These are phyloP conservation scores for Leccinum fuscescens DNA, from an alignment of 1,284 basidiomycete genomes.

Conservation along the genomic window DNA sequence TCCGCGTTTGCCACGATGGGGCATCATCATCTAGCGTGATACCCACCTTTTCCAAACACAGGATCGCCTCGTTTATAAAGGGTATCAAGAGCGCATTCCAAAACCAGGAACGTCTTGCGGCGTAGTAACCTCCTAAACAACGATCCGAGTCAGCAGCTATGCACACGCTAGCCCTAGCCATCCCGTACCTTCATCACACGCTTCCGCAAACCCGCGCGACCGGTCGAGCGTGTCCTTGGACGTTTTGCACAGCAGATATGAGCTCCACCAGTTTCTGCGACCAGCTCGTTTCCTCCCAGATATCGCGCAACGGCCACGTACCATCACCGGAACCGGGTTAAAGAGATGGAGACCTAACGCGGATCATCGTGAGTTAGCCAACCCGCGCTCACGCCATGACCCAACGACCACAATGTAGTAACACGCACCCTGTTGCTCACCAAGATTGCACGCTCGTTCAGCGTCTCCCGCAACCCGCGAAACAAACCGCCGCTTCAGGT, in stretches of 20 bases:
- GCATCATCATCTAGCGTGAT: background rate
- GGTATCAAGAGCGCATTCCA: conserved; percentile 87
- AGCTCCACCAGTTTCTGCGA: conserved; percentile 86
- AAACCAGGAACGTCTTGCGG: conserved; percentile 92
- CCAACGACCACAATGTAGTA: background rate
- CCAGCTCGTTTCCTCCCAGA: background rate
- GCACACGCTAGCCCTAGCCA: background rate
- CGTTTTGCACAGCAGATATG: conserved; percentile 89
- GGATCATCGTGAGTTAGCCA: background rate
- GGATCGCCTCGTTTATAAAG: conserved; percentile 91
- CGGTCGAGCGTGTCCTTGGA: conserved; percentile 71
- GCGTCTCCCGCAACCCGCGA: conserved; percentile 61
- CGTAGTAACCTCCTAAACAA: conserved; percentile 70
- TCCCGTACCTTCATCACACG: conserved; percentile 82
- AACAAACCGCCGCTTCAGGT: conserved; percentile 82
- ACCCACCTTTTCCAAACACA: conserved; percentile 81
- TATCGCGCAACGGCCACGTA: conserved; percentile 33
- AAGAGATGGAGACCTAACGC: conserved; percentile 85
- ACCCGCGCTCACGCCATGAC: background rate
- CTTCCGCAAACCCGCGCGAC: conserved; percentile 78
- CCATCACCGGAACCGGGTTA: conserved; percentile 95
- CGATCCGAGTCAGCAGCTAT: conserved; percentile 7
- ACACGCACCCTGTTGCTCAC: conserved; percentile 81
- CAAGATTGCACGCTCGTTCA: conserved; percentile 77
- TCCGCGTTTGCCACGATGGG: background rate